Conservation (phyloP, 441 rosid genomes). For the Populus trichocarpa region DNA sequence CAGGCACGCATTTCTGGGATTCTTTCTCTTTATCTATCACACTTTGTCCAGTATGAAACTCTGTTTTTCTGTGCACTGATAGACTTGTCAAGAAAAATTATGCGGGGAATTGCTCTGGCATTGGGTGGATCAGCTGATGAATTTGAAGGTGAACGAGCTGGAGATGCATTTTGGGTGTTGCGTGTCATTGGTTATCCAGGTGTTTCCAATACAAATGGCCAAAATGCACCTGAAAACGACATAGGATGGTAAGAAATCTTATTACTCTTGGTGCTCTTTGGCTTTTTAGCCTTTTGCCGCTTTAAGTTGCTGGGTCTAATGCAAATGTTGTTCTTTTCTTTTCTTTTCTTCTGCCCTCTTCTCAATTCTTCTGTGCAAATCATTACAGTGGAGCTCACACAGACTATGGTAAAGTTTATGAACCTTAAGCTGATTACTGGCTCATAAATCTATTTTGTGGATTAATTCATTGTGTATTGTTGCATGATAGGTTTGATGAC, state of each 20-base stretch:
- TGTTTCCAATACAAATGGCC: constrained; percentile 32
- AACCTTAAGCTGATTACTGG: constrained; percentile 3
- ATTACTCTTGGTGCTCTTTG: neutral
- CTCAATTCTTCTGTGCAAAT: constrained; percentile 11
- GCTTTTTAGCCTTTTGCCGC: neutral
- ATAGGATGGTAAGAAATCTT: constrained; percentile 64
- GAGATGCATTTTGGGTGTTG: constrained; percentile 83
- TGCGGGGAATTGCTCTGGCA: constrained; percentile 72
- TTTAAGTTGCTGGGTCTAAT: constrained; percentile 10
- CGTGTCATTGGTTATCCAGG: constrained; percentile 84
- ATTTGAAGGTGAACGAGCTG: constrained; percentile 70
- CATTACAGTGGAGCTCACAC: constrained; percentile 74
- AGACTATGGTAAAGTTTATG: constrained; percentile 60
- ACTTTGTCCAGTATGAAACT: neutral
- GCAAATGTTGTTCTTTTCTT: neutral
- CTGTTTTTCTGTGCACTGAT: constrained; percentile 11
- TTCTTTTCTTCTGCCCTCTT: constrained; percentile 2
- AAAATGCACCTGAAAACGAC: constrained; percentile 41
- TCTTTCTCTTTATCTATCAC: neutral
- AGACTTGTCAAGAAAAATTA: constrained; percentile 75
- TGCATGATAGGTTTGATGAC: constrained; percentile 59
- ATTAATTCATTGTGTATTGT: constrained; percentile 4
- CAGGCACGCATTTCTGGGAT: constrained; percentile 37
- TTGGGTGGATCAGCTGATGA: constrained; percentile 59
- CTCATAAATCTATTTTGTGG: neutral